phyloP scores from a whole-genome alignment of 139 green algal species.

The Gonium pectorale region DNA sequence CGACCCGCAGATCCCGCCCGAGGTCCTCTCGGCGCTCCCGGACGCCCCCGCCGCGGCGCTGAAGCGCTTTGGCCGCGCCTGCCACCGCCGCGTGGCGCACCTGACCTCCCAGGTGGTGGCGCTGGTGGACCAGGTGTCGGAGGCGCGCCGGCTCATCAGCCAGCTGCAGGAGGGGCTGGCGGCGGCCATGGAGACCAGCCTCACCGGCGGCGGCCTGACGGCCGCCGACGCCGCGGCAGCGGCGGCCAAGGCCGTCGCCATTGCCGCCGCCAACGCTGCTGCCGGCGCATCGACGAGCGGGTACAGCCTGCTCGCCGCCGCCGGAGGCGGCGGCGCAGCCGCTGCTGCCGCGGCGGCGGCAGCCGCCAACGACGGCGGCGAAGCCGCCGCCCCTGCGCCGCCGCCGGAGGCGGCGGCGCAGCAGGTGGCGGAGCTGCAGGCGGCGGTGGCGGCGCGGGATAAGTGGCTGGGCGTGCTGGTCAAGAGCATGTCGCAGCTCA shows the following conservation, averaged over 20 bases:
- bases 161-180: background rate
- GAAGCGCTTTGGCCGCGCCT: constrained; percentile 25
- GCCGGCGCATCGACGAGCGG: background rate
- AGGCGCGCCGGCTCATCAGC: background rate
- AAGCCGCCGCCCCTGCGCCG: too few species aligned
- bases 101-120: constrained; percentile 24
- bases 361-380: background rate
- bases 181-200: too few species aligned
- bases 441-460: constrained; percentile 17
- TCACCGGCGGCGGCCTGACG: too few species aligned
- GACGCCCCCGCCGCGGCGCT: constrained; percentile 3
- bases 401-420: too few species aligned
- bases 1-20: background rate
- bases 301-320: background rate
- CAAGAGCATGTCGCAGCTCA: background rate
- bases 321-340: background rate
- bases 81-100: constrained; percentile 30
- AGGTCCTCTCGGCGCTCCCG: background rate
- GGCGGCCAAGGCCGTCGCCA: too few species aligned
- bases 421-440: background rate
- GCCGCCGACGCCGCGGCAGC: too few species aligned
- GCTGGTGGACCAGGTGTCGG: constrained; percentile 39
- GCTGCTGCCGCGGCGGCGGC: background rate
- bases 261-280: background rate
- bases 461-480: background rate